Percentiles rank a stretch among this genome's conserved stretches.
Evolutionary conservation across 371 early-diverging fungal species (phyloP).

Genomic region (Mortierella sp.): DNA sequence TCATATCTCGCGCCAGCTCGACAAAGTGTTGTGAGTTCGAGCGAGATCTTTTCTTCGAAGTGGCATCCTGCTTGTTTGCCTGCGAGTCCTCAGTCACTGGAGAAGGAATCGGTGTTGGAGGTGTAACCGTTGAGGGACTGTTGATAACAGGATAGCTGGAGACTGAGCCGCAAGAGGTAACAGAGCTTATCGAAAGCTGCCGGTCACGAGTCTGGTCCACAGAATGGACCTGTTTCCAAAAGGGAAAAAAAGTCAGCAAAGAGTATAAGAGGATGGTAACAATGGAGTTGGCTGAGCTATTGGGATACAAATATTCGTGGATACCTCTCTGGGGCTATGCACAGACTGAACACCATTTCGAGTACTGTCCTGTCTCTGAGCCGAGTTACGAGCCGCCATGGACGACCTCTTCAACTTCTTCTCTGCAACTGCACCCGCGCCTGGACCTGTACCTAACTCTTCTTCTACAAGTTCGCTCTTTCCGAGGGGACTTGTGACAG

Average conservation of each 20-base stretch:
- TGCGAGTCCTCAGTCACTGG: constrained; percentile 10
- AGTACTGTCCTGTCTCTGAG: constrained; percentile 1
- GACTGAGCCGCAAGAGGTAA: constrained; percentile 13
- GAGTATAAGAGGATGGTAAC: not conserved
- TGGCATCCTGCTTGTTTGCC: not conserved
- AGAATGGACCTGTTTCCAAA: not conserved
- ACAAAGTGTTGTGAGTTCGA: constrained; percentile 1
- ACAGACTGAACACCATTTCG: not conserved
- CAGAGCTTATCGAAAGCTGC: constrained; percentile 15
- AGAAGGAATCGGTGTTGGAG: constrained; percentile 35
- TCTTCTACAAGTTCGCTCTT: not conserved
- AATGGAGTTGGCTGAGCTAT: not conserved
- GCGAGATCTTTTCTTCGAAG: not conserved
- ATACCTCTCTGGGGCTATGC: not conserved
- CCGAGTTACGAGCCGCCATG: constrained; percentile 28
- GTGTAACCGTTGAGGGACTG: constrained; percentile 22
- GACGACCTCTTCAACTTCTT: constrained; percentile 48
- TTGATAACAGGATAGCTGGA: constrained; percentile 3
- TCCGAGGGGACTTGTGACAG: constrained; percentile 7
- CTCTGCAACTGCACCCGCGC: not conserved
- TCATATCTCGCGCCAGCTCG: constrained; percentile 27
- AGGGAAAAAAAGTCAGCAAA: too few species aligned
- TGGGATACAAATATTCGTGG: not conserved
- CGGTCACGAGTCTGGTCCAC: constrained; percentile 1
- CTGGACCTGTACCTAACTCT: not conserved